Conservation (phyloP, 2,329 filamentous ascomycete genomes). For the Fonsecaea nubica region DNA sequence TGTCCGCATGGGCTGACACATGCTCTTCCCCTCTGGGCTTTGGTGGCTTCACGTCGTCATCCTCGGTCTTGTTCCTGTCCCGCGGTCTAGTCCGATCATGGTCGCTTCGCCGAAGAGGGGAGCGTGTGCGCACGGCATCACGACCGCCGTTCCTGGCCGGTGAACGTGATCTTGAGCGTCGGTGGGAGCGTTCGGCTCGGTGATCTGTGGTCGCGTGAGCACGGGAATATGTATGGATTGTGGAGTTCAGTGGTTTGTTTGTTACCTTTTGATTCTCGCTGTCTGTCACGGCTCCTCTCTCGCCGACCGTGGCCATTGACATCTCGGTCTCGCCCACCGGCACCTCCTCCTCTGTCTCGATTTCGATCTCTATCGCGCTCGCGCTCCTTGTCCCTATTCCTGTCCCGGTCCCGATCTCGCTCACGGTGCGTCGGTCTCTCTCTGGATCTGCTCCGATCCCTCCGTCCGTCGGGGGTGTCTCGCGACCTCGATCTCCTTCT, state of each 20-base stretch:
- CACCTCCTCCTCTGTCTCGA: constrained; percentile 40
- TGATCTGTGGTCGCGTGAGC: constrained; percentile 23
- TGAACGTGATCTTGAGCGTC: constrained; percentile 42
- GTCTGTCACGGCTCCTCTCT: constrained; percentile 43
- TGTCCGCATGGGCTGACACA: constrained; percentile 33
- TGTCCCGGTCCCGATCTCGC: constrained; percentile 39
- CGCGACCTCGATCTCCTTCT: constrained; percentile 36
- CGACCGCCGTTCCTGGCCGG: constrained; percentile 47
- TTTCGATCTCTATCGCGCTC: constrained; percentile 39
- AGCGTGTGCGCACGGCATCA: constrained; percentile 46
- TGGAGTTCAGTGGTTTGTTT: constrained; percentile 4
- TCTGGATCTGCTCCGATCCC: constrained; percentile 53
- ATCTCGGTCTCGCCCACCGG: constrained; percentile 45
- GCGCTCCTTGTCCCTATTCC: constrained; percentile 13
- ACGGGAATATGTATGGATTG: neutral
- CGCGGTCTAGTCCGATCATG: constrained; percentile 27
- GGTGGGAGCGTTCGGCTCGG: constrained; percentile 42
- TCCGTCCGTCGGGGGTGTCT: constrained; percentile 45
- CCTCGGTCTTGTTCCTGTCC: constrained; percentile 45
- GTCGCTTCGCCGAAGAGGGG: constrained; percentile 44
- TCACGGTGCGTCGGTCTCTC: constrained; percentile 44
- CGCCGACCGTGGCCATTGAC: constrained; percentile 50
- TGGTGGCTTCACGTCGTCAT: constrained; percentile 41
- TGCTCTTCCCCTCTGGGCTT: constrained; percentile 39
- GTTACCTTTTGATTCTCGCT: constrained; percentile 50